Base-by-base conservation (phyloP, 768 basidiomycete species). In the Pulveroboletus sp. region DNA sequence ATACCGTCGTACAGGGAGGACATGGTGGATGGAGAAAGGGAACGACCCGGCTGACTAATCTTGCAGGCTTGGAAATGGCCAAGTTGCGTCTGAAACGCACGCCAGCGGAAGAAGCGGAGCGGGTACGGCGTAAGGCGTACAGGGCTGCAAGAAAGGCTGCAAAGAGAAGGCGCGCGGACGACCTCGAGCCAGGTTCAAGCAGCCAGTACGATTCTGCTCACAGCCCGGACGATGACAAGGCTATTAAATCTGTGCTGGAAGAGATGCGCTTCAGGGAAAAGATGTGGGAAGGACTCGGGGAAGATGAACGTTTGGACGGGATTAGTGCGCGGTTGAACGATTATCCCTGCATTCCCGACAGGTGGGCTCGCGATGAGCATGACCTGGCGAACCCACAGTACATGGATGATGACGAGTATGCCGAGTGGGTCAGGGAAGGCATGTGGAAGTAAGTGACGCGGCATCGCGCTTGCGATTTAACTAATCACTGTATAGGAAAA, bases 391-490 rank as follows among this genome's bases (percentile, higher is more conserved):
- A 80, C 50, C 72, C 75, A 24, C 63, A 59, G 40, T 54, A 63
- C 40, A 86, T 94, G 86, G 84, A 85, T 51, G 91, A 94, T 8
- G 87, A 94, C 56, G 85, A 90, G 51, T 95, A 95, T 56, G 80
- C 86, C 2, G 89, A 91, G 58, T 94, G 89, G 87, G 71, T 95
- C 43, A 73, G 93, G 53, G 68, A 76, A 21, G 90, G 90, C 40
- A 94, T 97, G 88, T 93, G 89, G 74, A 79, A 81, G 80, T 84
- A 51, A 34, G 80, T 68, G 23, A n/a, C 13, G 25, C 34, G 14
- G 29, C 38, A 40, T 33, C 29, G 24, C 38, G n/a, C 34, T 37
- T 43, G 41, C 21, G 14, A 32, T 24, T 35, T 43, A 37, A 36
- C 32, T 49, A 40, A 47, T 46, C 37, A n/a, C n/a, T n/a, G 46